These are phyloP conservation scores for Arthrinium phaeospermum DNA, from an alignment of 2,329 filamentous ascomycete genomes.

Conservation along the genomic window DNA sequence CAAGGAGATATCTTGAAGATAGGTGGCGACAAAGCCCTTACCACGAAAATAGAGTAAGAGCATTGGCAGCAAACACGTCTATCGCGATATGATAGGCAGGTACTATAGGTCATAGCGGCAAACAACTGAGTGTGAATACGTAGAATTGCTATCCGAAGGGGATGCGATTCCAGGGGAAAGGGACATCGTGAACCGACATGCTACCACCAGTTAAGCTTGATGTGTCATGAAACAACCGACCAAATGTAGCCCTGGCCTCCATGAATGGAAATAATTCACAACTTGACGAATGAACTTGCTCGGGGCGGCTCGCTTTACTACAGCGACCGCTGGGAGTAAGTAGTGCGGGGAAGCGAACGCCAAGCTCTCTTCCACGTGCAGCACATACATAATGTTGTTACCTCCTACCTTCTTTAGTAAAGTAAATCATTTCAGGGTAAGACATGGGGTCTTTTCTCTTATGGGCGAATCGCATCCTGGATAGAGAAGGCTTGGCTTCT, in stretches of 20 bases:
- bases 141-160: too few relatives aligned
- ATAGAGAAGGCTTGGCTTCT: neutral
- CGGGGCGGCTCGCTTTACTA: neutral
- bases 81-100: too few relatives aligned
- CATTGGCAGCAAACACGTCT: too few relatives aligned
- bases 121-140: too few relatives aligned
- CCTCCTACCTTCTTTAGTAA: neutral
- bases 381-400: neutral
- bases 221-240: too few relatives aligned
- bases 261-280: neutral
- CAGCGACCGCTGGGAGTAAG: neutral
- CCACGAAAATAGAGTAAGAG: too few relatives aligned
- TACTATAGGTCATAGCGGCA: too few relatives aligned
- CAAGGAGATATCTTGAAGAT: too few relatives aligned
- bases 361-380: neutral
- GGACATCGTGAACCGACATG: too few relatives aligned
- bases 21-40: too few relatives aligned
- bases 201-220: too few relatives aligned
- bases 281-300: neutral
- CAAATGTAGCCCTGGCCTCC: neutral
- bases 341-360: constrained; percentile 8
- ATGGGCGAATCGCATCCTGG: neutral
- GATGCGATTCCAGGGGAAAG: too few relatives aligned
- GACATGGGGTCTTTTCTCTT: neutral
- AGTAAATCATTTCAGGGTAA: neutral